Evolutionary conservation across 768 basidiomycete species (phyloP).

Genomic region (Phylloporus arenicola): DNA sequence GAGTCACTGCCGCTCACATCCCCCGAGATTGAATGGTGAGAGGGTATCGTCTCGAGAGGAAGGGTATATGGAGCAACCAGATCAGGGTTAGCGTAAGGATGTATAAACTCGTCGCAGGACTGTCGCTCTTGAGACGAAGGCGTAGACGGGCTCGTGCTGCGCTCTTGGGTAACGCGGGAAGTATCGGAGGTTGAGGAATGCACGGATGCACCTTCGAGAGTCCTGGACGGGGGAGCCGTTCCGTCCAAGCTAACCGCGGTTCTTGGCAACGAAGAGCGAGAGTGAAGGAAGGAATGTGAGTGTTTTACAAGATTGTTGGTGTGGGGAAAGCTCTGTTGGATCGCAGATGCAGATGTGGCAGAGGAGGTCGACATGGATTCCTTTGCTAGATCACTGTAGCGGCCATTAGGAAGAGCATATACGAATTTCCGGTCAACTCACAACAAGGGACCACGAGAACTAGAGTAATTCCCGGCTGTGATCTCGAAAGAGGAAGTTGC

Average conservation of each 20-base stretch:
- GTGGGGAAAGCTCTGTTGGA: constrained; percentile 41
- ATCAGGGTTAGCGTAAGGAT: constrained; percentile 82
- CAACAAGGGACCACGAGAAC: constrained; percentile 53
- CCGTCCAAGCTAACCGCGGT: constrained; percentile 8
- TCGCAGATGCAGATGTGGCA: constrained; percentile 9
- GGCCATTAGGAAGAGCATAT: neutral
- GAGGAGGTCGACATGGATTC: constrained; percentile 51
- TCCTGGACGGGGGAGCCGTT: neutral
- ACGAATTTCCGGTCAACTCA: constrained; percentile 32
- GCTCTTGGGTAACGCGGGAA: constrained; percentile 7
- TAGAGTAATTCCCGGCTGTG: constrained; percentile 44
- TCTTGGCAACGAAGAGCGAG: constrained; percentile 5
- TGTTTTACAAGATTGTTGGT: constrained; percentile 6
- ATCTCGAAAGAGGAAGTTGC: constrained; percentile 59
- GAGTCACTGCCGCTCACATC: constrained; percentile 46
- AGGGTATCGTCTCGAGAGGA: constrained; percentile 23
- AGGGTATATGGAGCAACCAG: constrained; percentile 41
- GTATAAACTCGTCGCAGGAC: constrained; percentile 37
- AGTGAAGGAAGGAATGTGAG: constrained; percentile 6
- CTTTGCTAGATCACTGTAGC: constrained; percentile 50
- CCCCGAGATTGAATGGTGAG: constrained; percentile 27
- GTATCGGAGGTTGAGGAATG: constrained; percentile 12
- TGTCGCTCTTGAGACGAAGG: constrained; percentile 33
- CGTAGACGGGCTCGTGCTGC: constrained; percentile 14
- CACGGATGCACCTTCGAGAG: constrained; percentile 1